Evolutionary conservation across 345 rosid species (phyloP), one percentile per base, ranked within the genome.

Genomic region (Arabis alpina): DNA sequence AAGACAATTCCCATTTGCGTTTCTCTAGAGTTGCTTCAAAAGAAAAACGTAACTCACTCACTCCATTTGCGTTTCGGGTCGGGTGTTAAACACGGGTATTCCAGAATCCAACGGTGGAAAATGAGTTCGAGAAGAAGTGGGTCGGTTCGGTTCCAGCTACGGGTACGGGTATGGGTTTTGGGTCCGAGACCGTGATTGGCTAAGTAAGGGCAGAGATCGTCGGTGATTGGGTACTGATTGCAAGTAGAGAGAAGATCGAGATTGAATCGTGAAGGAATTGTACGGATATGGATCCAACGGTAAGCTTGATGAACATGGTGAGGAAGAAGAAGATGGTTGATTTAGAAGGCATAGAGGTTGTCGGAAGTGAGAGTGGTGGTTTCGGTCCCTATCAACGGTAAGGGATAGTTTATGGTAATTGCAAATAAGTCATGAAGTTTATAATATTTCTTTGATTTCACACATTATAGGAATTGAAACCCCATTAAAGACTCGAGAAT

Each of bases 181-280:
- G 78, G 91, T 16, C 97, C 97, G 37, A 94, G 87, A 36, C 99
- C 99, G 56, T 94, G 99, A 69, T 91, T 91, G 53, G 87, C 79
- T 40, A 89, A 75, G 79, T 78, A 85, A 37, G 87, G 81, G 55
- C 99, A 94, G 74, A 91, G 87, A 54, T 86, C 71, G 15, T 80
- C 87, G 39, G 85, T 77, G 53, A 85, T 77, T 11, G 85, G 85
- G 80, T 88, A 91, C 27, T 61, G 77, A 24, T 91, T 86, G 71
- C 99, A 91, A 74, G 87, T 86, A 1, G 88, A 28, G 59, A 91
- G 95, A 19, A 94, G 97, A 77, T 88, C 96, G 53, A 85, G 89
- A 61, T 94, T 91, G 93, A 91, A 91, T 7, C 86, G 68, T 2
- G 86, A 64, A 2, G 99, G 97, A 16, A 94, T 82, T 54, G 77